Evolutionary conservation across 345 rosid species (phyloP).

Genomic region (Reutealis trisperma): DNA sequence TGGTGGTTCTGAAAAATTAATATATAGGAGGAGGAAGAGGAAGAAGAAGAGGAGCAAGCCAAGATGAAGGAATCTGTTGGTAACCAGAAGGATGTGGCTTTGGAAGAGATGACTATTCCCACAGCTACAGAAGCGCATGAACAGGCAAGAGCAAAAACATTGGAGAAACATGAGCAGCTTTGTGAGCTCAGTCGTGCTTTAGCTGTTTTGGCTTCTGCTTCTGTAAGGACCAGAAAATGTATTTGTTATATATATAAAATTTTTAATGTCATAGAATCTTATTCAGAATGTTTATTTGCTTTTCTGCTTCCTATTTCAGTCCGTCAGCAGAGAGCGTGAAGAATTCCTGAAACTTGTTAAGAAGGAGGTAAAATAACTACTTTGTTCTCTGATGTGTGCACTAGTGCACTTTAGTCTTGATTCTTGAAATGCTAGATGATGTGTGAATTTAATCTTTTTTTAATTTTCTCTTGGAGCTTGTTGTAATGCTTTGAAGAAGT

Average conservation of each 20-base stretch:
- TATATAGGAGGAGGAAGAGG: constrained; percentile 86
- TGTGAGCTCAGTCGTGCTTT: constrained; percentile 97
- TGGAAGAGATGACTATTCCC: constrained; percentile 71
- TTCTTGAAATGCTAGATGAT: background rate
- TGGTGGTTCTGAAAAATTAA: constrained; percentile 12
- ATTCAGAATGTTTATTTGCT: constrained; percentile 16
- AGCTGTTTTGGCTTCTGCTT: constrained; percentile 95
- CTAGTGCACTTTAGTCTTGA: background rate
- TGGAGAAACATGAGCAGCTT: constrained; percentile 92
- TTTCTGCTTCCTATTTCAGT: constrained; percentile 47
- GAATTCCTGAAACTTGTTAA: constrained; percentile 85
- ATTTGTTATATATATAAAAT: background rate
- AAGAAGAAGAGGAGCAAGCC: constrained; percentile 66
- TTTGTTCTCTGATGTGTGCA: background rate
- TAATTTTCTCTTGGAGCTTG: background rate
- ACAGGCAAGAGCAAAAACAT: constrained; percentile 73
- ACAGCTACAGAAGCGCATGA: constrained; percentile 77
- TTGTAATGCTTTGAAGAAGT: background rate
- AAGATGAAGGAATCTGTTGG: constrained; percentile 70
- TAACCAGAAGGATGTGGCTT: constrained; percentile 70
- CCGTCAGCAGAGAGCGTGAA: constrained; percentile 96
- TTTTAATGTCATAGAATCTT: constrained; percentile 10
- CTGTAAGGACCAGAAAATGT: constrained; percentile 52
- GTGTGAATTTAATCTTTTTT: background rate
- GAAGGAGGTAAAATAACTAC: constrained; percentile 61